These are phyloP conservation scores for Clitopilus passeckerianus DNA, from an alignment of 768 basidiomycete genomes.

Conservation along the genomic window DNA sequence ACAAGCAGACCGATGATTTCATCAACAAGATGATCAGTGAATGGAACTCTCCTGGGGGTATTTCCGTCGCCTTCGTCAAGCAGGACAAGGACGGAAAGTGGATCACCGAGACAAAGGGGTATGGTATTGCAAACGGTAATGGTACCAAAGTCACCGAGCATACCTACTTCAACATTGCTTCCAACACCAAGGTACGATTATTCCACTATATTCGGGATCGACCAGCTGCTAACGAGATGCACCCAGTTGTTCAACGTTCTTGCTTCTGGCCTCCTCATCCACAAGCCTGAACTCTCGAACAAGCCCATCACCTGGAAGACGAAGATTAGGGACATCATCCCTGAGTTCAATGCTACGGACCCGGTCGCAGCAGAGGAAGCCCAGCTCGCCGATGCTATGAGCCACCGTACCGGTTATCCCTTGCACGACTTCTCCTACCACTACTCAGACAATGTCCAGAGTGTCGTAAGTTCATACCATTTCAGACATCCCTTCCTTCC, in stretches of 20 bases:
- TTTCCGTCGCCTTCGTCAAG: constrained; percentile 19
- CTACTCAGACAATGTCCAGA: constrained; percentile 2
- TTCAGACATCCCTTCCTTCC: neutral
- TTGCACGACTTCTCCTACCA: constrained; percentile 5
- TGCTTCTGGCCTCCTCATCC: constrained; percentile 18
- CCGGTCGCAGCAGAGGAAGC: constrained; percentile 14
- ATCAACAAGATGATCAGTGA: constrained; percentile 6
- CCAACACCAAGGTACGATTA: constrained; percentile 19
- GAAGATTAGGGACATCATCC: constrained; percentile 15
- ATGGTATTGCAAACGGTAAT: constrained; percentile 15
- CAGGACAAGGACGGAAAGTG: constrained; percentile 15
- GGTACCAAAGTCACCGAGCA: constrained; percentile 15
- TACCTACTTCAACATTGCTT: constrained; percentile 20
- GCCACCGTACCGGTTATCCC: constrained; percentile 8
- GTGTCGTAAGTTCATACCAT: neutral
- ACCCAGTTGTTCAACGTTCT: constrained; percentile 18
- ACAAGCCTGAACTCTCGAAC: constrained; percentile 18
- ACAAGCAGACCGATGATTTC: constrained; percentile 4
- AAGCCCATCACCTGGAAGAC: constrained; percentile 17
- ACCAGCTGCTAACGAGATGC: neutral
- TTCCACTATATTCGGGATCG: neutral
- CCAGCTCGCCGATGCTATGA: constrained; percentile 13
- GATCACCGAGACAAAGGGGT: constrained; percentile 22
- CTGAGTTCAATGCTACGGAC: constrained; percentile 16
- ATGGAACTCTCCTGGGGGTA: constrained; percentile 21